phyloP scores from a whole-genome alignment of 75 land plant genomes.

The Chamaecyparis obtusa region DNA sequence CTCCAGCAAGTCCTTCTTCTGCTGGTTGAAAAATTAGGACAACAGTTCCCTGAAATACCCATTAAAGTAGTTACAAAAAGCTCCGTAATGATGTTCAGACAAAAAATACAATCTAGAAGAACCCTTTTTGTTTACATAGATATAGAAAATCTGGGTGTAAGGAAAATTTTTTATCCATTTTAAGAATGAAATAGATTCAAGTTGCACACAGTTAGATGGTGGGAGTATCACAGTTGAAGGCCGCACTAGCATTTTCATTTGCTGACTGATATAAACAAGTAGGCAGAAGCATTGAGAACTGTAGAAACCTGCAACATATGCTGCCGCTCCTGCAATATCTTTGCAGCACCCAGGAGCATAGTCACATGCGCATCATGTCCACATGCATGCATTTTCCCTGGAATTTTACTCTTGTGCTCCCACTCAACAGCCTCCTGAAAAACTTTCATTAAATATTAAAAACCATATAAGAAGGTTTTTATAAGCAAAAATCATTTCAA shows the following conservation, averaged over 20 bases:
- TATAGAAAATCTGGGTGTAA: no score
- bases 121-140: background rate
- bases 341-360: slow-evolving; percentile 86
- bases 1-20: slow-evolving; percentile 80
- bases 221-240: no score
- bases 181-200: no score
- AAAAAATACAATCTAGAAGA: background rate
- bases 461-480: background rate
- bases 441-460: background rate
- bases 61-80: background rate
- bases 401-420: slow-evolving; percentile 69
- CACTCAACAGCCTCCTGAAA: slow-evolving; percentile 69
- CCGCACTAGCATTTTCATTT: no score
- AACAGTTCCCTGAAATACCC: slow-evolving; percentile 67
- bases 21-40: slow-evolving; percentile 89
- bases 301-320: slow-evolving; percentile 36
- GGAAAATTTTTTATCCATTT: no score
- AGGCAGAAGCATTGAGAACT: background rate
- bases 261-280: background rate
- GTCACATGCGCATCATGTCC: slow-evolving; percentile 91
- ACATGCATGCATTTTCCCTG: slow-evolving; percentile 88
- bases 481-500: background rate
- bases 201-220: no score
- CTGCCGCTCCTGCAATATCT: slow-evolving; percentile 43
- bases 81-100: background rate